Conservation (phyloP, 225 moss, liverwort and hornwort genomes). For the Thuidium tamariscinum region DNA sequence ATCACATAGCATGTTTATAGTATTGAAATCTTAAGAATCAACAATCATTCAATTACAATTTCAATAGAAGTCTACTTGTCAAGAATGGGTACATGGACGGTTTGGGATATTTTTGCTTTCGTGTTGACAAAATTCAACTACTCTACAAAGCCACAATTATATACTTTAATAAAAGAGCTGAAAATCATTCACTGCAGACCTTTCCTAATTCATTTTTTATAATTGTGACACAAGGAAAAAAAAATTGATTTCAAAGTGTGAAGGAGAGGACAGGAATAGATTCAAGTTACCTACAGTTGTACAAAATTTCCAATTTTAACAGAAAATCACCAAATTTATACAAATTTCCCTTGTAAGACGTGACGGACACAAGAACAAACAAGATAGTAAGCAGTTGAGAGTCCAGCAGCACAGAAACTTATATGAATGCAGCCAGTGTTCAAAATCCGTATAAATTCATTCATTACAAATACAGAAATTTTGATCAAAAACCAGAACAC, state of each 20-base stretch:
- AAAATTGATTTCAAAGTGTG: neutral
- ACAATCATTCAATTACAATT: neutral
- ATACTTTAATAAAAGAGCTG: neutral
- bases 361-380: neutral
- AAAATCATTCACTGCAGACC: neutral
- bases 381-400: neutral
- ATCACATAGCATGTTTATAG: rapidly evolving
- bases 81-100: rapidly evolving
- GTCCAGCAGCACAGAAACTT: neutral
- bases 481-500: neutral
- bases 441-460: neutral
- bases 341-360: neutral
- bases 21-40: neutral
- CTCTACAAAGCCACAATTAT: neutral
- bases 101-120: neutral
- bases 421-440: no score
- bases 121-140: neutral
- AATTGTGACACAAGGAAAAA: neutral
- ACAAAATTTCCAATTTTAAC: neutral
- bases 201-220: neutral
- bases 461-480: neutral
- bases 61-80: neutral
- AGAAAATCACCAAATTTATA: neutral
- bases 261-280: neutral
- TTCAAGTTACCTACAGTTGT: neutral